A percentile compares a stretch with the other conserved stretches of the same genome.
Evolutionary conservation across 192 early-diverging fungal species (phyloP).

Genomic region (Umbelopsis sp.): DNA sequence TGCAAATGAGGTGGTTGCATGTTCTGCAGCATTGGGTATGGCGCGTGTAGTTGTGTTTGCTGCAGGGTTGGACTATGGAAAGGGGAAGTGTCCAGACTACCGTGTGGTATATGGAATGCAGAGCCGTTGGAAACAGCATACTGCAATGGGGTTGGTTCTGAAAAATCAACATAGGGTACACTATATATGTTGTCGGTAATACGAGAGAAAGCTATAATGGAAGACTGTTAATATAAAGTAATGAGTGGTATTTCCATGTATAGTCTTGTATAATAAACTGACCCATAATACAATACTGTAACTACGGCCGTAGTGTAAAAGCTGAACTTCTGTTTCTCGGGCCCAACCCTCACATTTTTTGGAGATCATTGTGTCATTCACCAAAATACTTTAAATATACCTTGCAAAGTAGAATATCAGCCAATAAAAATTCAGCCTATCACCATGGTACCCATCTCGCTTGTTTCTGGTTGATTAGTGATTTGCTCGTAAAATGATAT

Average conservation of each 20-base stretch:
- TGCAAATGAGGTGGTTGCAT: conserved; percentile 24
- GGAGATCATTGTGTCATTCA: background rate
- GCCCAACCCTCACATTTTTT: background rate
- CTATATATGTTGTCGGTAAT: conserved; percentile 17
- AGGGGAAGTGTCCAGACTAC: background rate
- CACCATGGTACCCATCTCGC: too few species aligned
- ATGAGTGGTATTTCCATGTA: conserved; percentile 9
- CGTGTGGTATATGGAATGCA: conserved; percentile 13
- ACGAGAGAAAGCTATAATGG: conserved; percentile 16
- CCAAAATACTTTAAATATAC: background rate
- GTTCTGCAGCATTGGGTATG: conserved; percentile 8
- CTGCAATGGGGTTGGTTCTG: conserved; percentile 10
- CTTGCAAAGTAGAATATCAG: background rate
- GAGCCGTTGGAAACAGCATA: conserved; percentile 16
- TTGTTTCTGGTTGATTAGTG: too few species aligned
- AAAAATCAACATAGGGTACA: conserved; percentile 20
- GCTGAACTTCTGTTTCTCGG: background rate
- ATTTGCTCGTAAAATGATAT: too few species aligned
- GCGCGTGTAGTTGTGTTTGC: conserved; percentile 18
- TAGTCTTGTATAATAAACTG: conserved; percentile 11
- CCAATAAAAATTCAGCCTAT: too few species aligned
- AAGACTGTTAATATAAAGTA: background rate
- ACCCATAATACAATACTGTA: conserved; percentile 23
- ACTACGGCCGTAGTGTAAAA: conserved; percentile 17
- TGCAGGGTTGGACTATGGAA: conserved; percentile 19